Percentiles rank a stretch among this genome's conserved stretches.
Conservation (phyloP, 371 early-diverging fungal species). For the Actinomucor elegans region DNA sequence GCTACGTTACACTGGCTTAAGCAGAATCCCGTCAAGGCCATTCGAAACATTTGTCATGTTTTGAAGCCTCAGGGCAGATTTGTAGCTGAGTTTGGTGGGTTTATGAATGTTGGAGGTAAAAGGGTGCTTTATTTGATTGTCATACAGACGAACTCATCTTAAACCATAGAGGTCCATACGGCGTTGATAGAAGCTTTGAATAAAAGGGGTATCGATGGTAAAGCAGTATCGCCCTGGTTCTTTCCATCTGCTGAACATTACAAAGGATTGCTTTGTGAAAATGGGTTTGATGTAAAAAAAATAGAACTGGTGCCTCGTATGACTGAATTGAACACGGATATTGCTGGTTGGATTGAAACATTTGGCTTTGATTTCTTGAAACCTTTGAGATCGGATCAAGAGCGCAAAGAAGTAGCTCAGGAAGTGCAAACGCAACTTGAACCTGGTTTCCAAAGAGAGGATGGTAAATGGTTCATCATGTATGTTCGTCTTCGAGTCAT, state of each 20-base stretch:
- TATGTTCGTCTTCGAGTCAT: conserved; percentile 56
- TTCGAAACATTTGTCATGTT: conserved; percentile 53
- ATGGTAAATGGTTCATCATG: conserved; percentile 61
- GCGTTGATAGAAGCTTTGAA: conserved; percentile 58
- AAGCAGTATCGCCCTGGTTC: conserved; percentile 63
- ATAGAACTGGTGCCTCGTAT: conserved; percentile 55
- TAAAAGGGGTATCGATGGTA: conserved; percentile 56
- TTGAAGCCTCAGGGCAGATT: conserved; percentile 62
- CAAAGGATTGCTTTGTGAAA: conserved; percentile 46
- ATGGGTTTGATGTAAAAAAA: conserved; percentile 53
- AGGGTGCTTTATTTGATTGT: not conserved
- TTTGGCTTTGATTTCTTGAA: conserved; percentile 61
- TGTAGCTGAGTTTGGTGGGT: conserved; percentile 68
- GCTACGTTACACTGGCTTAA: conserved; percentile 80
- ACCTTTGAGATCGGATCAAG: conserved; percentile 35
- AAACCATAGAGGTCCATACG: conserved; percentile 44
- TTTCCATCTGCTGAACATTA: conserved; percentile 64
- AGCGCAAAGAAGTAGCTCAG: conserved; percentile 32
- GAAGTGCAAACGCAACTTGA: conserved; percentile 56
- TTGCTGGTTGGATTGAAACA: conserved; percentile 70
- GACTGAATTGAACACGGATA: conserved; percentile 55
- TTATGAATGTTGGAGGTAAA: conserved; percentile 46
- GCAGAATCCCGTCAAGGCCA: conserved; percentile 55
- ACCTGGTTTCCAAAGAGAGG: conserved; percentile 47
- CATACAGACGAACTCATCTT: not conserved